Base-by-base conservation (phyloP, 2,329 filamentous ascomycete genomes). In the Neonectria coccinea region DNA sequence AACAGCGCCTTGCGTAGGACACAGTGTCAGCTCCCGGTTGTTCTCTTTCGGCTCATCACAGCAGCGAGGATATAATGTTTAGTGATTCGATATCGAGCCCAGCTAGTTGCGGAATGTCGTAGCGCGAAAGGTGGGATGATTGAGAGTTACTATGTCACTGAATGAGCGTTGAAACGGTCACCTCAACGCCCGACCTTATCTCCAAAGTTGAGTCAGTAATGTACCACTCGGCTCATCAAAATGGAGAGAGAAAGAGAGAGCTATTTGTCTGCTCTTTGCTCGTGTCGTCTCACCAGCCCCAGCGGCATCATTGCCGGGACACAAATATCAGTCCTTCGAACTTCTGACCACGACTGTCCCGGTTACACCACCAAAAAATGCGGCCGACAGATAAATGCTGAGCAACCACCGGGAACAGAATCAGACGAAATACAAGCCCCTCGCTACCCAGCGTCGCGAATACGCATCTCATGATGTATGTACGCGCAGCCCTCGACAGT, bases 101-200 rank as follows among this genome's bases (percentile, higher is more conserved):
- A 20, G 18, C 27, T 31, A 22, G 48, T 33, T 22, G 10, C n/a
- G 39, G 33, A 18, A 47, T 22, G 20, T 20, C 48, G 25, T 16
- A 10, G 25, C 44, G n/a, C 42, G 48, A 44, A 18, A 31, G 18
- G 9, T 16, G 20, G 10, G 18, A 16, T 44, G 9, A 11, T 20
- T 27, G n/a, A 58, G 50, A 1, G 44, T 27, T 31, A 54, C 50
- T 20, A 22, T 33, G 11, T 44, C 45, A 44, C 25, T 20, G 33
- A 9, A 12, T 27, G 31, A 20, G 33, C 55, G 22, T 63, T 54
- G 25, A 56, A 59, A 59, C 27, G 44, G 51, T 12, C 18, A 16
- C 14, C 8, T 57, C 41, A 16, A 7, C 6, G 16, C 14, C 29
- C 31, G 31, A 25, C 47, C 42, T 18, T 29, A 31, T 59, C 39